Evolutionary conservation across 768 basidiomycete species (phyloP), one percentile per base, ranked within the genome.

Genomic region (Mycena rosella): DNA sequence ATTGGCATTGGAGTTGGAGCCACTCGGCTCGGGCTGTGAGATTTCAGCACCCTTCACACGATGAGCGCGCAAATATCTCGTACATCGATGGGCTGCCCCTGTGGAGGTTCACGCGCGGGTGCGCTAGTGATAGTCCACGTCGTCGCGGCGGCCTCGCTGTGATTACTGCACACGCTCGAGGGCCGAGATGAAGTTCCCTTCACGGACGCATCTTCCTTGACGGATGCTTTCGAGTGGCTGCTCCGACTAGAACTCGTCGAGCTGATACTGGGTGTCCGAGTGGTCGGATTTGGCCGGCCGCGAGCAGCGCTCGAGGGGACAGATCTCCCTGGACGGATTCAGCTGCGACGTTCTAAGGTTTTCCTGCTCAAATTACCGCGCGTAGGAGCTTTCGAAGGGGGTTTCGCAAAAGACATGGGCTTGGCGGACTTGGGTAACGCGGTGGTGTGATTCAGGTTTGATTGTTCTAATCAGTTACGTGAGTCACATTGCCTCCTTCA

Each of bases 221-320:
- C 36, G 30, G 62, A 55, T 10, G 11, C 44, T 6, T 22, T 32
- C 3, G 67, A 54, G 9, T 20, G 47, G 18, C 38, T 62, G 27
- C 53, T 49, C 0, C 44, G 52, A 55, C 8, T n/a, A 30, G 67
- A 68, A 49, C 49, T 53, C 32, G 61, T 60, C 34, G 67, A 68
- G 56, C 62, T 68, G 36, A 64, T 58, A 32, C 67, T 68, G 17
- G 67, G 22, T 6, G 67, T 26, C 30, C 67, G 67, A 7, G 56
- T 30, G 7, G 34, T 51, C 49, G 1, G 22, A 13, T 40, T 40
- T 60, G 54, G 49, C n/a, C 58, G 42, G 48, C 59, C 30, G 27
- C 18, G 34, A 38, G 34, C 11, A 0, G 36, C 34, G 38, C 13
- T 34, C 9, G 53, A 47, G 26, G 65, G 48, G 27, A 38, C 66